Base-by-base conservation (phyloP, 2,329 filamentous ascomycete genomes). In the Pseudocercospora eumusae region DNA sequence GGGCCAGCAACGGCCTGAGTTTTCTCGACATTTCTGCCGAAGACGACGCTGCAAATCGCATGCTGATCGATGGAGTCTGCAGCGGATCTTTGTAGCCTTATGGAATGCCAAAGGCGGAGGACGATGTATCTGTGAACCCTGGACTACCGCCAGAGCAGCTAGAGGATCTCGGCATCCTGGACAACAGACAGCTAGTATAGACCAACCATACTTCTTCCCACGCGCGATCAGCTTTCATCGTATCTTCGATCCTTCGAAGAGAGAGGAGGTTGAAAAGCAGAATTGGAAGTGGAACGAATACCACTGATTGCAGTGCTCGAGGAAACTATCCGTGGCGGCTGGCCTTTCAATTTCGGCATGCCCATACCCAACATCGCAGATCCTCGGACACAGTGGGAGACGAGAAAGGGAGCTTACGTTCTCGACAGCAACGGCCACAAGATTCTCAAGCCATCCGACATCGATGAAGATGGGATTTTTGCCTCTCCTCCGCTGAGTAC, bases 311-410 rank as follows among this genome's bases (percentile, higher is more conserved):
- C 52, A 5, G 21, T 21, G 4, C 28, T 55, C 15, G 52, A 55
- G n/a, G 3, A 55, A 40, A 28, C 27, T 3, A 25, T 55, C 6
- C 21, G 27, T 9, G 21, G 11, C 6, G 52, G 52, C 2, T 55
- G 28, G 25, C 52, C 52, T 13, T 55, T 55, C 28, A 55, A 40
- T 31, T 55, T 55, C n/a, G 52, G 27, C 15, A 55, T 55, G n/a
- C 47, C 20, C 9, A 8, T 55, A 6, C 6, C 40, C 18, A 11
- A 55, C 9, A 13, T 20, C 10, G 27, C 28, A 36, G 40, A 44
- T 44, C 40, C 40, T 44, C 6, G 40, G 8, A 44, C 40, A 2
- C 3, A n/a, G 1, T 44, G 40, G 40, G 18, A 44, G n/a, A 44
- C 4, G 13, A 20, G n/a, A n/a, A 13, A 44, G 3, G n/a, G n/a